Evolutionary conservation across 768 basidiomycete species (phyloP).

Genomic region (Rhodotorula graminis): DNA sequence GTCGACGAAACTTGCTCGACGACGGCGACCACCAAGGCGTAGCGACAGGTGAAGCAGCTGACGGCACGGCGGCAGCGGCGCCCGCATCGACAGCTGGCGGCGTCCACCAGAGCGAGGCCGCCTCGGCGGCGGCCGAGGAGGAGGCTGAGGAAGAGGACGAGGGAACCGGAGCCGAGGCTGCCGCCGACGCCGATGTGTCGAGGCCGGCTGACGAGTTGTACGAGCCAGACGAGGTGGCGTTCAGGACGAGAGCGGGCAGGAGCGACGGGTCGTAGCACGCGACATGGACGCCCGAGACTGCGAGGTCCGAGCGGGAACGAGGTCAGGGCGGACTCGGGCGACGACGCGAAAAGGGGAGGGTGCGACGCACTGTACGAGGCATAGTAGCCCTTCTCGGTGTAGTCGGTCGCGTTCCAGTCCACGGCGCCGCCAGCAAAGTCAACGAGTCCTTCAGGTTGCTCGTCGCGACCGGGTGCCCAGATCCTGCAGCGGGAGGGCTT

Average conservation of each 20-base stretch:
- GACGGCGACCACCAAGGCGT: constrained; percentile 10
- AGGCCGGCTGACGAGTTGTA: neutral
- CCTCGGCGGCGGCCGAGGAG: neutral
- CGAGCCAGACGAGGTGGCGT: neutral
- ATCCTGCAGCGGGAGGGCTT: constrained; percentile 25
- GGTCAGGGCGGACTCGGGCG: too few species aligned
- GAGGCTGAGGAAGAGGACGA: too few species aligned
- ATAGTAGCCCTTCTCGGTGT: constrained; percentile 41
- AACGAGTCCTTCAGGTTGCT: constrained; percentile 39
- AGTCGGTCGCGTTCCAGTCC: constrained; percentile 41
- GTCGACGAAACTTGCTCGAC: neutral
- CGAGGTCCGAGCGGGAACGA: too few species aligned
- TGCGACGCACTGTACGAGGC: constrained; percentile 34
- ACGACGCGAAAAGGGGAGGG: too few species aligned
- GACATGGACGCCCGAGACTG: constrained; percentile 22
- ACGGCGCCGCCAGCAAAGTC: constrained; percentile 45
- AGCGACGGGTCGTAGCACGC: constrained; percentile 12
- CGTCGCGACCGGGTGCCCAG: constrained; percentile 43
- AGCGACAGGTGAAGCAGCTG: neutral
- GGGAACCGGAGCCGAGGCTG: too few species aligned
- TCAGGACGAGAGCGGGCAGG: neutral
- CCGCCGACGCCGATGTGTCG: neutral
- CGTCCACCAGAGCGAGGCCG: neutral
- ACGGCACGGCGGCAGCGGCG: too few species aligned
- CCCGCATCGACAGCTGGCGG: too few species aligned